Evolutionary conservation across 2,329 filamentous ascomycete species (phyloP).

Genomic region (Trichoderma oligosporum): DNA sequence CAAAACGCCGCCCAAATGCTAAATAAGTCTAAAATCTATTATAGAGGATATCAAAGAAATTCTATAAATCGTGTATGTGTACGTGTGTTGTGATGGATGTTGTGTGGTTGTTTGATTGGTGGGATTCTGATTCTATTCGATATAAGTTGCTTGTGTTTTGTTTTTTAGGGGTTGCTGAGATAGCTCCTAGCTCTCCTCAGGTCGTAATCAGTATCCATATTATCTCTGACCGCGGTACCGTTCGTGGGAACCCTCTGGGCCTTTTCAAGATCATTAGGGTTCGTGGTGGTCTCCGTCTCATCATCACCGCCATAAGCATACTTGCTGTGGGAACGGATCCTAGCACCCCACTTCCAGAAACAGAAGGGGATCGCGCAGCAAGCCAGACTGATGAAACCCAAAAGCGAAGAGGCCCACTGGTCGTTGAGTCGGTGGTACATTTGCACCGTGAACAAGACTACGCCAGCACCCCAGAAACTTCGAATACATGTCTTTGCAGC

Average conservation of each 20-base stretch:
- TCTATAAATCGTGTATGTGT: background rate
- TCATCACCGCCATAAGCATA: slow-evolving; percentile 67
- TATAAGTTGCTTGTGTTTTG: background rate
- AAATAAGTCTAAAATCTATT: background rate
- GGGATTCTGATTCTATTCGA: background rate
- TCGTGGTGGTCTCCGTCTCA: slow-evolving; percentile 20
- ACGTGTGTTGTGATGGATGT: background rate
- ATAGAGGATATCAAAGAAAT: background rate
- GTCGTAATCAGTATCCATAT: slow-evolving; percentile 36
- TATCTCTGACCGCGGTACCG: slow-evolving; percentile 30
- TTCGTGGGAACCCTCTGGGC: slow-evolving; percentile 26
- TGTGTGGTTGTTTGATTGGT: background rate
- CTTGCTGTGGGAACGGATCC: slow-evolving; percentile 64
- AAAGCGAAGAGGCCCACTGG: slow-evolving; percentile 70
- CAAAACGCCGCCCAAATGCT: slow-evolving; percentile 13
- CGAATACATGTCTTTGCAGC: slow-evolving; percentile 79
- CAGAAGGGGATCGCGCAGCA: slow-evolving; percentile 81
- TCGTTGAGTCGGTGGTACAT: slow-evolving; percentile 72
- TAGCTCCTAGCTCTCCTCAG: slow-evolving; percentile 44
- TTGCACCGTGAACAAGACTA: slow-evolving; percentile 75
- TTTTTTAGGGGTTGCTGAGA: slow-evolving; percentile 42
- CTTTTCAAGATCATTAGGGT: slow-evolving; percentile 39
- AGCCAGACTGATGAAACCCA: slow-evolving; percentile 69
- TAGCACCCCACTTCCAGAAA: slow-evolving; percentile 74
- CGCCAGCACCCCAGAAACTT: slow-evolving; percentile 73